Evolutionary conservation across 2,329 filamentous ascomycete genomes (phyloP), one percentile per base, ranked within the genome.

Genomic region (Pyricularia grisea): DNA sequence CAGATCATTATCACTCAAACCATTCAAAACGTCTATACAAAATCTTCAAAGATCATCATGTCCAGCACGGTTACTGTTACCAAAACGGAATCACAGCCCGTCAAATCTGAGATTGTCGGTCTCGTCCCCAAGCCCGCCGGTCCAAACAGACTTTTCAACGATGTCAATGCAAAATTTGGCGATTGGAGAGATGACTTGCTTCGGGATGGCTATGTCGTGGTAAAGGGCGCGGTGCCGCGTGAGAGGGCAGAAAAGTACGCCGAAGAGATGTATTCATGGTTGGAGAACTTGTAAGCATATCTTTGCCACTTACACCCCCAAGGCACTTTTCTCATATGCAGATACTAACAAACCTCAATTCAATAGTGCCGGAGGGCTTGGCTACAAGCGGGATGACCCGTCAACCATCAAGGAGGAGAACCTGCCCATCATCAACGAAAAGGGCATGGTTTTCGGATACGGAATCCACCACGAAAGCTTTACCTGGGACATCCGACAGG

Each of bases 381-480:
- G 71, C 30, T 72, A 69, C 60, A 55, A 70, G 60, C 71, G 71
- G 27, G 68, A 72, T 23, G 70, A 72, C 28, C 71, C 71, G 0
- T 67, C 70, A 7, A 71, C 71, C 5, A 65, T 70, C 23, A 68
- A 70, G 64, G 64, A 68, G 3, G 71, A 70, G 65, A 68, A 70
- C 42, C 70, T 72, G 5, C 70, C 70, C 17, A 68, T 71, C 11
- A 80, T 82, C 72, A 82, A 78, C 72, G 81, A 83, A 71, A 84
- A 83, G 74, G 81, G 82, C 42, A 84, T 84, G 77, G 80, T 81
- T 71, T 74, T 81, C 28, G 73, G 77, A 33, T 85, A 85, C 67
- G 81, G 78, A 0, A 78, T 82, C 2, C 74, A 78, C 1, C 83
- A 85, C 70, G 83, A 84, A 70, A 76, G 80, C 70, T 85, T 84